A percentile compares a stretch with the other conserved stretches of the same genome.
Conservation (phyloP, 768 basidiomycete genomes). For the Asterophora lycoperdoides region DNA sequence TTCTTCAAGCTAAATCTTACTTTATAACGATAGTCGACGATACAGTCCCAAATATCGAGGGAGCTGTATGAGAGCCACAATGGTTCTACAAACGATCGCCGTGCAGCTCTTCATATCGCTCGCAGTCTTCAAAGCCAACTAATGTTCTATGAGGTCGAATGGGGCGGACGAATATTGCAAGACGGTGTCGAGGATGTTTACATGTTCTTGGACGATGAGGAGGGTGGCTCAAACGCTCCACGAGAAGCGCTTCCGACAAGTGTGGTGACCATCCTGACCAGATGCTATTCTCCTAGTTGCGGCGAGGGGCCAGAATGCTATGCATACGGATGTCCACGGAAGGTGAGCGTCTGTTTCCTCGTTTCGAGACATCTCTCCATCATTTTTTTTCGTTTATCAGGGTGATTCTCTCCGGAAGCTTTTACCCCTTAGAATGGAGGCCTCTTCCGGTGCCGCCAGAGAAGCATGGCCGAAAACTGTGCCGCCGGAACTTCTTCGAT, state of each 20-base stretch:
- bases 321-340: conserved; percentile 73
- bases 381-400: conserved; percentile 14
- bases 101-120: conserved; percentile 81
- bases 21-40: conserved; percentile 59
- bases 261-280: conserved; percentile 81
- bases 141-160: conserved; percentile 97
- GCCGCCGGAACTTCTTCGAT: conserved; percentile 33
- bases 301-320: conserved; percentile 78
- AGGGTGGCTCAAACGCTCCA: conserved; percentile 52
- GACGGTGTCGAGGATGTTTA: conserved; percentile 94
- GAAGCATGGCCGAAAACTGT: conserved; percentile 47
- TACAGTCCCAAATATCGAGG: conserved; percentile 78
- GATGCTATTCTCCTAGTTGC: conserved; percentile 86
- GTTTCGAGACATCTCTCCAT: not conserved
- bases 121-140: conserved; percentile 86
- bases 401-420: conserved; percentile 27
- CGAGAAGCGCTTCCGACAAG: conserved; percentile 77
- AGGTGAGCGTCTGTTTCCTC: conserved; percentile 32
- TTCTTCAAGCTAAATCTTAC: not conserved
- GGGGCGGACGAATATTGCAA: conserved; percentile 78
- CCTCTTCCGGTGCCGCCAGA: conserved; percentile 43
- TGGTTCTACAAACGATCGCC: conserved; percentile 65
- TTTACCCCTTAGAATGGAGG: conserved; percentile 20
- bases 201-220: conserved; percentile 87
- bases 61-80: conserved; percentile 68